Conservation (phyloP, 345 rosid species). For the Geranium brycei region DNA sequence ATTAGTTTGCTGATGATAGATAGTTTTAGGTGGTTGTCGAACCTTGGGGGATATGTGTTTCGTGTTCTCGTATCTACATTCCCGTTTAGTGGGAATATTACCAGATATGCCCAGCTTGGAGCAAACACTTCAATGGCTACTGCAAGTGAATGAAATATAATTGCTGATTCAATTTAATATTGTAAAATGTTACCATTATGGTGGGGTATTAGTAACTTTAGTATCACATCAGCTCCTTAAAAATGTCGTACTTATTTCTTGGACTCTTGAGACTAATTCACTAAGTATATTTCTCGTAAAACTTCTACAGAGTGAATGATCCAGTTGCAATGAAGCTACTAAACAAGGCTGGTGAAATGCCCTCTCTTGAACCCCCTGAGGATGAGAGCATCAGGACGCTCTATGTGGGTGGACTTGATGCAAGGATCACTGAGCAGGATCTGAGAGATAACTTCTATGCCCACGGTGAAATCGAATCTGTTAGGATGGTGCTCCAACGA, state of each 20-base stretch:
- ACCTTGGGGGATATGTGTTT: background rate
- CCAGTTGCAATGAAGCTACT: conserved; percentile 88
- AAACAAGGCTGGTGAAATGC: conserved; percentile 94
- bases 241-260: background rate
- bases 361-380: conserved; percentile 82
- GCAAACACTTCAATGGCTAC: too few species aligned
- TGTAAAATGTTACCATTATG: background rate
- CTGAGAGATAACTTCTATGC: conserved; percentile 80
- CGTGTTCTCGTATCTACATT: background rate
- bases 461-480: conserved; percentile 80
- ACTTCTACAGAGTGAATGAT: conserved; percentile 63
- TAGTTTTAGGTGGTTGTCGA: background rate
- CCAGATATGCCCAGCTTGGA: background rate
- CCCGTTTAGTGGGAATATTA: background rate
- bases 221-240: background rate
- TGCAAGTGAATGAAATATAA: too few species aligned
- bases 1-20: background rate
- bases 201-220: background rate
- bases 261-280: background rate
- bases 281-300: background rate
- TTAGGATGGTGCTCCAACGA: conserved; percentile 73
- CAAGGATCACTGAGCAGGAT: conserved; percentile 76
- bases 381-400: conserved; percentile 88
- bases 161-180: background rate
- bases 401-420: conserved; percentile 82